A percentile compares a stretch with the other conserved stretches of the same genome.
phyloP scores from a whole-genome alignment of 2,329 filamentous ascomycete species.

The Thielaviopsis populi region DNA sequence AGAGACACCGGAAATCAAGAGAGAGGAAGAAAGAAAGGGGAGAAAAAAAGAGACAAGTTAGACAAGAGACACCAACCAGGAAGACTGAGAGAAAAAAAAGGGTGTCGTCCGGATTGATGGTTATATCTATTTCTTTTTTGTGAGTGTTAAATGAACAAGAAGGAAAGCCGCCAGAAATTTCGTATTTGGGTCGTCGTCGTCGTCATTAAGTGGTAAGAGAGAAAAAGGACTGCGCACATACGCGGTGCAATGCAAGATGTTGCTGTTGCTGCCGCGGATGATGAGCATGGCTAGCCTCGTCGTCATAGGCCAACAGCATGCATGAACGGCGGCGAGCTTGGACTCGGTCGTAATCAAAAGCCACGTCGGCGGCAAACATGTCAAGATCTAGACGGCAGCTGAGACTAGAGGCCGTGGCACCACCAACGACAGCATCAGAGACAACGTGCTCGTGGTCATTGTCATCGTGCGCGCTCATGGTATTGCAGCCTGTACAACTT shows the following conservation, averaged over 20 bases:
- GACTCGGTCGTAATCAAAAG: not conserved
- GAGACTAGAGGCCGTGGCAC: not conserved
- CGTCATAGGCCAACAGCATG: not conserved
- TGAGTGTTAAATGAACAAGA: not conserved
- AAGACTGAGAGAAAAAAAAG: not conserved
- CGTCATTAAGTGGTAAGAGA: slow-evolving; percentile 1
- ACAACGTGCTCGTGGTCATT: too few species aligned
- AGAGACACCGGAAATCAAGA: not conserved
- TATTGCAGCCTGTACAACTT: not conserved
- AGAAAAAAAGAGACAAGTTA: not conserved
- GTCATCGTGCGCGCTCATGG: not conserved
- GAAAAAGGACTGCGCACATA: slow-evolving; percentile 21
- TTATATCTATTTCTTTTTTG: not conserved
- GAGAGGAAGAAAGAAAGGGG: not conserved
- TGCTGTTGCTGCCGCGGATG: not conserved
- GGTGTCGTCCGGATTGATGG: not conserved
- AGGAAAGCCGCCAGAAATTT: not conserved
- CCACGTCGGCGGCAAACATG: not conserved
- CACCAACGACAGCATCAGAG: not conserved
- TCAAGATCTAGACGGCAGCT: not conserved
- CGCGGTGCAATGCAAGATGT: not conserved
- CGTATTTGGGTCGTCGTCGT: slow-evolving; percentile 5
- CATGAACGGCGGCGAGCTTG: not conserved
- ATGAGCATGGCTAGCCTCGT: not conserved
- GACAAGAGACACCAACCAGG: not conserved